These are phyloP conservation scores for Erodium trifolium DNA, from an alignment of 441 rosid species.

Conservation along the genomic window DNA sequence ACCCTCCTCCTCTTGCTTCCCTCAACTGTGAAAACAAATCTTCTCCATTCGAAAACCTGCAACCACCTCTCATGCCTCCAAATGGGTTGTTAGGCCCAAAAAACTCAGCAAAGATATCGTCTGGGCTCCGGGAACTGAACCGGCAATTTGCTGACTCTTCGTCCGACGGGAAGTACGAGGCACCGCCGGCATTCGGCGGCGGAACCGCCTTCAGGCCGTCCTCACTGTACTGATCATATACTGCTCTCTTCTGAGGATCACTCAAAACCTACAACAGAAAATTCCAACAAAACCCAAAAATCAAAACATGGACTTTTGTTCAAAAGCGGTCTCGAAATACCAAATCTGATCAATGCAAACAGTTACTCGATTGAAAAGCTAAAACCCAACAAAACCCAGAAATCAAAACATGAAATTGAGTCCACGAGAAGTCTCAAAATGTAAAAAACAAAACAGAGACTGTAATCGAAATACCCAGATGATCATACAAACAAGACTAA, in stretches of 20 bases:
- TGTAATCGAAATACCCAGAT: too few species aligned
- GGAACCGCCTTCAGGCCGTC: constrained; percentile 76
- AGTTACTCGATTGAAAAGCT: not conserved
- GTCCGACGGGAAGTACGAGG: constrained; percentile 42
- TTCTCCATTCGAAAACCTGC: constrained; percentile 52
- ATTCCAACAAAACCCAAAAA: not conserved
- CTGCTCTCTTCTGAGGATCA: constrained; percentile 67
- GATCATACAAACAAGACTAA: too few species aligned
- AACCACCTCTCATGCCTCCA: constrained; percentile 51
- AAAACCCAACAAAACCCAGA: constrained; percentile 6
- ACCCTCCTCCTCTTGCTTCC: constrained; percentile 38
- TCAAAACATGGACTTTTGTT: not conserved
- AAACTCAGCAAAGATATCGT: constrained; percentile 69
- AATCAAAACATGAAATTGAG: not conserved
- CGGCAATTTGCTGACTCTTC: constrained; percentile 53
- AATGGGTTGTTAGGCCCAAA: constrained; percentile 58
- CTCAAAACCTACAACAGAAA: constrained; percentile 38
- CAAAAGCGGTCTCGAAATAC: not conserved
- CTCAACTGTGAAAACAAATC: constrained; percentile 43
- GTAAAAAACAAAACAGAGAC: too few species aligned
- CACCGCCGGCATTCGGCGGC: constrained; percentile 53
- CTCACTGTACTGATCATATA: constrained; percentile 76
- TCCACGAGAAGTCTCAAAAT: not conserved
- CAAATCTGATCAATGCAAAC: not conserved
- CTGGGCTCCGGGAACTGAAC: constrained; percentile 67